Evolutionary conservation across 768 basidiomycete species (phyloP), one percentile per base, ranked within the genome.

Genomic region (Leccinum uliginosum): DNA sequence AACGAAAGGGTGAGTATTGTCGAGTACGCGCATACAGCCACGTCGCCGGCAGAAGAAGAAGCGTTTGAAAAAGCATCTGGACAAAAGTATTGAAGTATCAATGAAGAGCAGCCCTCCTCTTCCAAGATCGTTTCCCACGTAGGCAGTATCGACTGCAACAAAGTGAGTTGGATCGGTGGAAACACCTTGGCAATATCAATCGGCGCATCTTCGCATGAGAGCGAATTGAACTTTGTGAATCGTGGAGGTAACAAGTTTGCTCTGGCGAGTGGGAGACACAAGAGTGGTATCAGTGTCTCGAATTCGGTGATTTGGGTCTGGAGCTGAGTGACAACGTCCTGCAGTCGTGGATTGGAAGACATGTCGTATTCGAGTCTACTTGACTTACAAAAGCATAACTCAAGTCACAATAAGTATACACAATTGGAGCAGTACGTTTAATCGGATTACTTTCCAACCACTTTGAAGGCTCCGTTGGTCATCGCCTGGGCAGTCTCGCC

Each of bases 71-170:
- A 82, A 21, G 73, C 64, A 63, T 84, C 81, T 6, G 91, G 91
- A 64, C 83, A 84, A 65, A 94, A 93, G 69, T 85, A 92, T 58
- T 86, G 84, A 40, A 84, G 78, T 1, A 84, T 62, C 17, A 92
- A 69, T 3, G 68, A 51, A 12, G 70, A 70, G 11, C 75, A 72
- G 23, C 78, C 68, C 34, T 82, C 71, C 56, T 85, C 79, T n/a
- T 72, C 68, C 40, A 94, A 74, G 4, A 67, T 56, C 1, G 73
- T 62, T 38, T 83, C 80, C 91, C 92, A 96, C 32, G 81, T 80
- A 1, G 90, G 89, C 4, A 84, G 67, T 50, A 91, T 75, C 58
- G 83, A 76, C 59, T 81, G 80, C 26, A 95, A 65, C 12, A 95
- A 69, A 10, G 74, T 76, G 49, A 77, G 75, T 64, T 96, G 93